Evolutionary conservation across 495 filamentous ascomycete species (phyloP).

Genomic region (Penicillium cosmopolitanum): DNA sequence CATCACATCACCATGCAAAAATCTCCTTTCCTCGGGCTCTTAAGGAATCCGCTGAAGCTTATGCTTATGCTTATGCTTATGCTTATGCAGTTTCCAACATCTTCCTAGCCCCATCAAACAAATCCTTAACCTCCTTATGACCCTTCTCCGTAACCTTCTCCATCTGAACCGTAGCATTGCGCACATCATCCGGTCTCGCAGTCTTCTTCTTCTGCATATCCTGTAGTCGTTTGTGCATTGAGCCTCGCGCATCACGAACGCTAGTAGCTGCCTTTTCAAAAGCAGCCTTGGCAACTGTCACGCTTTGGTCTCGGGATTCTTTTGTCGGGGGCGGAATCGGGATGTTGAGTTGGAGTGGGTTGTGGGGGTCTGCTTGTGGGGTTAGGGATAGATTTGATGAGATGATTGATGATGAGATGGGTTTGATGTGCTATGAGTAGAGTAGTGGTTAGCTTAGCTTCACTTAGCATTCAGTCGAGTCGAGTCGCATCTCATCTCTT

Average conservation of each 20-base stretch:
- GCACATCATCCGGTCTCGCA: constrained; percentile 66
- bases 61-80: constrained; percentile 22
- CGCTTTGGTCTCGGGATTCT: constrained; percentile 57
- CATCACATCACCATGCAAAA: background rate
- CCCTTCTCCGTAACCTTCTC: constrained; percentile 75
- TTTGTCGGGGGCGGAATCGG: constrained; percentile 70
- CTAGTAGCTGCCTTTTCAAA: constrained; percentile 59
- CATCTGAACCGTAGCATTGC: constrained; percentile 68
- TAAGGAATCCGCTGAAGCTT: background rate
- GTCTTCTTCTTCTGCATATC: constrained; percentile 58
- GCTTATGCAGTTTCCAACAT: constrained; percentile 51
- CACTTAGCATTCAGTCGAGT: background rate
- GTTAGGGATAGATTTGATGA: constrained; percentile 70
- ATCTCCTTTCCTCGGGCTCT: no score
- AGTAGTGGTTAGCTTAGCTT: no score
- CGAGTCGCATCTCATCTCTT: no score
- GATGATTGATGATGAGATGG: constrained; percentile 71
- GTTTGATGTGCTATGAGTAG: constrained; percentile 62
- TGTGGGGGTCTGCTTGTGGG: constrained; percentile 69
- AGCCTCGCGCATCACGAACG: constrained; percentile 58
- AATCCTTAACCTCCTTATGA: constrained; percentile 65
- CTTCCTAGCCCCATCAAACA: constrained; percentile 69
- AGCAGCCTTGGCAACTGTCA: constrained; percentile 61
- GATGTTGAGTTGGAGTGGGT: constrained; percentile 71
- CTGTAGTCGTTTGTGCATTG: constrained; percentile 68